phyloP scores from a whole-genome alignment of 2,329 filamentous ascomycete genomes.

The Botrytis porri region DNA sequence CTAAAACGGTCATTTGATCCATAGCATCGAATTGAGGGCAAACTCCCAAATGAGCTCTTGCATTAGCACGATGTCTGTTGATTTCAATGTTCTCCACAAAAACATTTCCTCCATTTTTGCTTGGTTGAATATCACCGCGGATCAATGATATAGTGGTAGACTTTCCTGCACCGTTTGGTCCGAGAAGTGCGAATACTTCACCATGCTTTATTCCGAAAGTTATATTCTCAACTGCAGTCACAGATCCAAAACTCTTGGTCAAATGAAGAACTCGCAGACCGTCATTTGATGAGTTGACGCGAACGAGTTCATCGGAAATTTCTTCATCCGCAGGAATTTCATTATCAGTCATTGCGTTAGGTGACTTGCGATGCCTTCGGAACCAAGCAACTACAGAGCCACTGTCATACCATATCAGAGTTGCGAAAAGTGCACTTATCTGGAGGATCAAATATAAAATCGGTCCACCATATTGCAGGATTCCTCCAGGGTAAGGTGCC shows the following conservation, averaged over 20 bases:
- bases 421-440: conserved; percentile 63
- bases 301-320: conserved; percentile 60
- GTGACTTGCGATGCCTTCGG: conserved; percentile 38
- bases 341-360: conserved; percentile 15
- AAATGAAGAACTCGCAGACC: conserved; percentile 72
- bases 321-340: conserved; percentile 44
- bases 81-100: conserved; percentile 77
- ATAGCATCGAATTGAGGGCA: conserved; percentile 87
- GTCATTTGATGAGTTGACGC: conserved; percentile 54
- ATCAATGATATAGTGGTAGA: conserved; percentile 87
- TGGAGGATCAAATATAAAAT: conserved; percentile 81
- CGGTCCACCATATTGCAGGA: conserved; percentile 76
- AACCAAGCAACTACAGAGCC: conserved; percentile 61
- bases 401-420: conserved; percentile 78
- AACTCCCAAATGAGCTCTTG: conserved; percentile 78
- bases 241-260: conserved; percentile 73
- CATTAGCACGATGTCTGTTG: conserved; percentile 65
- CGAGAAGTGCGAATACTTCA: conserved; percentile 84
- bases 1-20: conserved; percentile 84
- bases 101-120: conserved; percentile 68
- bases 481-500: conserved; percentile 64
- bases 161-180: conserved; percentile 89
- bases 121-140: conserved; percentile 78
- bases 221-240: conserved; percentile 82
- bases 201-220: conserved; percentile 77